Evolutionary conservation across 768 basidiomycete species (phyloP).

Genomic region (Daedaleopsis nitida): DNA sequence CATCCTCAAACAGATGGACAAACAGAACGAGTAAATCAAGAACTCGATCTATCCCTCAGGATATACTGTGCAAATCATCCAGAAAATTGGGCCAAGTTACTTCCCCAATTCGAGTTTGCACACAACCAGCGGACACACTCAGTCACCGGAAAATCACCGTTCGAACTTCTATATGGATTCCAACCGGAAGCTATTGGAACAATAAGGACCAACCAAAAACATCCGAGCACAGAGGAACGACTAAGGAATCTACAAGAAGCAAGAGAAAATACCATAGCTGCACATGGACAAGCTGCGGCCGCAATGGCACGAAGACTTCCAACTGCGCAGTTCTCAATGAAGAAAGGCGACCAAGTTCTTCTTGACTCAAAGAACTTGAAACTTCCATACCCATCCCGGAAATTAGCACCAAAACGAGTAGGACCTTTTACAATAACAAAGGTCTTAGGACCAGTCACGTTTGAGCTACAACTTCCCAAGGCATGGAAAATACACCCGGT

Average conservation of each 20-base stretch:
- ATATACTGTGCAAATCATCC: conserved; percentile 35
- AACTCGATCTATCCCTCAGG: conserved; percentile 40
- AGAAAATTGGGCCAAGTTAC: conserved; percentile 34
- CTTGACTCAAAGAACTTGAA: not conserved
- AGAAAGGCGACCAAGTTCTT: not conserved
- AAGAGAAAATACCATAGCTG: not conserved
- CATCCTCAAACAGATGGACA: conserved; percentile 47
- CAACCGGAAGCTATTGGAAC: conserved; percentile 15
- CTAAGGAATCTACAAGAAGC: not conserved
- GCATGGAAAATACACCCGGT: conserved; percentile 31
- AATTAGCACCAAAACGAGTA: conserved; percentile 21
- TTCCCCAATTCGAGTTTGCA: not conserved
- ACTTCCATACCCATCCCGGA: conserved; percentile 22
- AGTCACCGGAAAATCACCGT: conserved; percentile 33
- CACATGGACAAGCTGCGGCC: not conserved
- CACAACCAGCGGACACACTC: conserved; percentile 19
- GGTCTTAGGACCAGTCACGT: conserved; percentile 24
- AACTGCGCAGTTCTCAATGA: not conserved
- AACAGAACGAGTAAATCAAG: conserved; percentile 43
- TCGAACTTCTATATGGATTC: conserved; percentile 29
- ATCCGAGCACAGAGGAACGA: conserved; percentile 5
- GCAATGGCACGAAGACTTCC: not conserved
- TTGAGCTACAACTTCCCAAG: conserved; percentile 24
- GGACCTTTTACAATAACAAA: conserved; percentile 29
- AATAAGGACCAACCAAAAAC: not conserved